Evolutionary conservation across 2,329 filamentous ascomycete species (phyloP).

Genomic region (Trichoderma breve): DNA sequence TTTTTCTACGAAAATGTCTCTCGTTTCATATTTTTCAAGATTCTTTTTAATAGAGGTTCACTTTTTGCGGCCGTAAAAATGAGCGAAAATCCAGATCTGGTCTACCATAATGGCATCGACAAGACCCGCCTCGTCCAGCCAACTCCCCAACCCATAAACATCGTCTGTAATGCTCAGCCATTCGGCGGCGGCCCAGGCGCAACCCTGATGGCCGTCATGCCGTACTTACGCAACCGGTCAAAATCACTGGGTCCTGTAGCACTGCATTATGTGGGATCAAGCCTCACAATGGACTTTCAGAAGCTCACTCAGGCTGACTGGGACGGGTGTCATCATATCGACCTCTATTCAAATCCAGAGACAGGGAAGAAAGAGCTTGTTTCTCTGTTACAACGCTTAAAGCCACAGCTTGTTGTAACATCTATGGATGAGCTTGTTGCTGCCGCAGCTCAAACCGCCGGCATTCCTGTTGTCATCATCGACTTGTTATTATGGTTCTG

Average conservation of each 20-base stretch:
- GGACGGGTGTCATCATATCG: background rate
- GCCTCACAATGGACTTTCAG: background rate
- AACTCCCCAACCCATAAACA: background rate
- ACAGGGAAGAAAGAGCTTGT: background rate
- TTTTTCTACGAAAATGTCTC: background rate
- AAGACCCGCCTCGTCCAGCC: background rate
- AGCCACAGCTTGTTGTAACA: slow-evolving; percentile 11
- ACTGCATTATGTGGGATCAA: slow-evolving; percentile 14
- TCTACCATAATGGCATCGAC: background rate
- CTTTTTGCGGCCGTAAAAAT: background rate
- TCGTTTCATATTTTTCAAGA: background rate
- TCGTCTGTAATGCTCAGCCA: slow-evolving; percentile 8
- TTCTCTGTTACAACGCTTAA: background rate
- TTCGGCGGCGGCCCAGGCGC: slow-evolving; percentile 3
- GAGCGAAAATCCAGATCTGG: background rate
- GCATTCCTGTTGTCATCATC: slow-evolving; percentile 1
- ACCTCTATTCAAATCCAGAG: slow-evolving; percentile 3
- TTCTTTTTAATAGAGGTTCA: background rate
- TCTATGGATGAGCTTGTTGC: slow-evolving; percentile 9
- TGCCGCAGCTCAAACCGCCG: background rate
- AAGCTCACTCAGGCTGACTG: background rate
- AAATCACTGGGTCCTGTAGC: background rate
- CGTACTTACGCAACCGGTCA: background rate
- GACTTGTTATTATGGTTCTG: slow-evolving; percentile 14
- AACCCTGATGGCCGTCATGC: background rate